Percentiles rank a stretch among this genome's conserved stretches.
phyloP scores from a whole-genome alignment of 164 flowering plant genomes.

The Berberis thunbergii region DNA sequence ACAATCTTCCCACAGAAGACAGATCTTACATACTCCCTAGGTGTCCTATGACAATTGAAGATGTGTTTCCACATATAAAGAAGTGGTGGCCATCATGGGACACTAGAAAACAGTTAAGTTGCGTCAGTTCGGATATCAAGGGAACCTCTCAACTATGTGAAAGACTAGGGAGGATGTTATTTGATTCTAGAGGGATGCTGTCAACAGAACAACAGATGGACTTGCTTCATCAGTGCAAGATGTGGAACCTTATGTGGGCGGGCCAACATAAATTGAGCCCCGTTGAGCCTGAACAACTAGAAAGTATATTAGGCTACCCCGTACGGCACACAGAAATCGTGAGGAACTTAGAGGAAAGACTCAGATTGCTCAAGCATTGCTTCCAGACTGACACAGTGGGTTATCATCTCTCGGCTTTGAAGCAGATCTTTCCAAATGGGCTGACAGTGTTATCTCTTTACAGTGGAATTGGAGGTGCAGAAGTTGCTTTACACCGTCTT shows the following conservation, averaged over 20 bases:
- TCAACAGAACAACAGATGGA: slow-evolving; percentile 46
- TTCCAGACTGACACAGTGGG: slow-evolving; percentile 84
- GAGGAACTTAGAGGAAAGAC: slow-evolving; percentile 35
- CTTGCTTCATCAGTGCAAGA: slow-evolving; percentile 49
- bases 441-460: slow-evolving; percentile 57
- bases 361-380: slow-evolving; percentile 40
- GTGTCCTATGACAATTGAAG: slow-evolving; percentile 59
- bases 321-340: slow-evolving; percentile 37
- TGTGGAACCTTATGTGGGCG: slow-evolving; percentile 62
- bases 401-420: slow-evolving; percentile 64
- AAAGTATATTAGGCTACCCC: slow-evolving; percentile 72
- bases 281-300: slow-evolving; percentile 62
- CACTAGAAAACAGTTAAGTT: slow-evolving; percentile 57
- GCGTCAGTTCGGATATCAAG: slow-evolving; percentile 35
- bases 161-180: slow-evolving; percentile 40
- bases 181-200: slow-evolving; percentile 37
- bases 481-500: slow-evolving; percentile 63
- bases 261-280: slow-evolving; percentile 45
- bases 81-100: slow-evolving; percentile 98
- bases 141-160: slow-evolving; percentile 50
- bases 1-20: slow-evolving; percentile 64
- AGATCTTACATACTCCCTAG: slow-evolving; percentile 50
- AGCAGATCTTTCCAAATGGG: slow-evolving; percentile 54
- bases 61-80: slow-evolving; percentile 51
- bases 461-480: slow-evolving; percentile 83